Conservation (phyloP, 345 rosid species). For the Eucalyptus sp. region DNA sequence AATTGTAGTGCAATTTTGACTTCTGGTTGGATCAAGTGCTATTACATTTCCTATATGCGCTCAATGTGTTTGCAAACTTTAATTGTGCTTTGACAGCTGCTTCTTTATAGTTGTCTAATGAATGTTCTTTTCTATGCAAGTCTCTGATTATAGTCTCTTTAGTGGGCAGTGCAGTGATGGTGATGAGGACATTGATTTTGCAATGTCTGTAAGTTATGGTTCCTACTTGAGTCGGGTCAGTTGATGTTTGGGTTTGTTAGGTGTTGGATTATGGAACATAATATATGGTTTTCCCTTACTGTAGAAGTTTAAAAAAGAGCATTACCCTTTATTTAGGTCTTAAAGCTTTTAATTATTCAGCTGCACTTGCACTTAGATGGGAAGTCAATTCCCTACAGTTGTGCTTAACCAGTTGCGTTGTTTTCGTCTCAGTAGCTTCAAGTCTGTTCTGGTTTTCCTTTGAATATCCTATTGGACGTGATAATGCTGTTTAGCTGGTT, state of each 20-base stretch:
- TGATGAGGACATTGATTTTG: neutral
- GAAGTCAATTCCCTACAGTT: neutral
- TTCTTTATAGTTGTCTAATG: neutral
- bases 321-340: neutral
- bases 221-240: neutral
- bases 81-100: neutral
- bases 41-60: neutral
- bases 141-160: neutral
- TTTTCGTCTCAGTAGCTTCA: neutral
- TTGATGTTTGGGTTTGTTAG: neutral
- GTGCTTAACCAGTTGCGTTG: accelerated
- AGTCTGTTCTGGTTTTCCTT: neutral
- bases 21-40: neutral
- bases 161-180: neutral
- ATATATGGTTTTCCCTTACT: neutral
- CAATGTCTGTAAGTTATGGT: neutral
- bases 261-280: neutral
- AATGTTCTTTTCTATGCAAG: neutral
- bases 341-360: neutral
- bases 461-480: neutral
- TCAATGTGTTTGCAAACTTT: neutral
- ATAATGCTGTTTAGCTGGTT: neutral
- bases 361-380: neutral
- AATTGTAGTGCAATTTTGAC: neutral
- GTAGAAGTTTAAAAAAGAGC: neutral